Evolutionary conservation across 441 rosid genomes (phyloP).

Genomic region (California macrophylla): DNA sequence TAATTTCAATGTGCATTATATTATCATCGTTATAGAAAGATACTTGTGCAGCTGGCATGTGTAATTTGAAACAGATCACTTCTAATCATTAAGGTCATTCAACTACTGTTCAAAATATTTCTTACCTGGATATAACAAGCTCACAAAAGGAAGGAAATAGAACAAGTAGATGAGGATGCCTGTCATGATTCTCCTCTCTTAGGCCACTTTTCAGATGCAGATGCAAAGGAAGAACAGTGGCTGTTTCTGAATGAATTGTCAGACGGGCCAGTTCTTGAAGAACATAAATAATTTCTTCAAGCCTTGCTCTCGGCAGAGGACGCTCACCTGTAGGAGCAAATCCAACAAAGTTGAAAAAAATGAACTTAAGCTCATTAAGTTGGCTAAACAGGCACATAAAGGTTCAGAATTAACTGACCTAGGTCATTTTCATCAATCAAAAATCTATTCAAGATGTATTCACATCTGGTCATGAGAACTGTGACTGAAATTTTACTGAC

Average conservation of each 20-base stretch:
- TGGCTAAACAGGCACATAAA: background rate
- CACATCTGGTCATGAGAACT: constrained; percentile 66
- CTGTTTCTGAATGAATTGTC: constrained; percentile 57
- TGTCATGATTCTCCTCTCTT: constrained; percentile 26
- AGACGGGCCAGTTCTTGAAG: constrained; percentile 61
- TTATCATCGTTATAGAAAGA: background rate
- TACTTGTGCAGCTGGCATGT: background rate
- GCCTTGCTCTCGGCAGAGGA: constrained; percentile 60
- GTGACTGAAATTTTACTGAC: constrained; percentile 64
- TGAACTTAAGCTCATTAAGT: background rate
- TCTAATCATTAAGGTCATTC: background rate
- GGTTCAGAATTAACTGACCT: constrained; percentile 34
- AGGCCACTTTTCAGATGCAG: constrained; percentile 46
- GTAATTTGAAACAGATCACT: background rate
- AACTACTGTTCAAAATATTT: background rate
- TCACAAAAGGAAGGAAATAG: constrained; percentile 80
- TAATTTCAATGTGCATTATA: background rate
- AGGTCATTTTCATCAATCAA: constrained; percentile 59
- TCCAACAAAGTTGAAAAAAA: constrained; percentile 15
- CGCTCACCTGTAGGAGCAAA: constrained; percentile 48
- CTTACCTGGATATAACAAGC: constrained; percentile 76
- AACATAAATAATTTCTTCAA: constrained; percentile 61
- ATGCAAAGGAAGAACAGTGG: constrained; percentile 58
- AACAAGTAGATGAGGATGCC: constrained; percentile 62
- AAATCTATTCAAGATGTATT: constrained; percentile 60